Percentiles rank a stretch among this genome's conserved stretches.
phyloP scores from a whole-genome alignment of 1,284 basidiomycete genomes.

The Sporisorium graminicola region DNA sequence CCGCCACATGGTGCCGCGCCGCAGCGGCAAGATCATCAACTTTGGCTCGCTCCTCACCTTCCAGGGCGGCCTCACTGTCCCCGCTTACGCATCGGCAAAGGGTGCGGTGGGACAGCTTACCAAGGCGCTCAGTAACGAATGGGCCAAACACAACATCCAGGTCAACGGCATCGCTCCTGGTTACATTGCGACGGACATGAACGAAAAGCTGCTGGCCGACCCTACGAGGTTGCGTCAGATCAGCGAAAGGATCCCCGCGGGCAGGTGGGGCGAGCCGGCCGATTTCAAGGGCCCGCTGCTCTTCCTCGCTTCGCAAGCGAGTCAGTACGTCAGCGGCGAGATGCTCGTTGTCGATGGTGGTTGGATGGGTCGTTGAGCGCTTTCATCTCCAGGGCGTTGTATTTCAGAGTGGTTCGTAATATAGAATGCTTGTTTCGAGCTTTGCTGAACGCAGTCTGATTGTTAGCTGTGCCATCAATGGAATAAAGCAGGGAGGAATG shows the following conservation, averaged over 20 bases:
- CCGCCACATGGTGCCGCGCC: conserved; percentile 55
- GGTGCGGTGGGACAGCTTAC: conserved; percentile 77
- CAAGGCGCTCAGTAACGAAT: conserved; percentile 75
- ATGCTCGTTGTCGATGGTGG: conserved; percentile 70
- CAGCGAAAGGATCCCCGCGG: conserved; percentile 74
- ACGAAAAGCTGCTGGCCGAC: conserved; percentile 81
- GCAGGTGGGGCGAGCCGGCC: conserved; percentile 85
- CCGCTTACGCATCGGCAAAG: conserved; percentile 88
- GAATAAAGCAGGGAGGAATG: too few relatives aligned
- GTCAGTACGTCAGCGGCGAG: conserved; percentile 91
- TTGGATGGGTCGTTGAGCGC: conserved; percentile 57
- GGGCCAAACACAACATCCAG: conserved; percentile 85
- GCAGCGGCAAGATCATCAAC: conserved; percentile 63
- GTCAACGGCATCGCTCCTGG: conserved; percentile 82
- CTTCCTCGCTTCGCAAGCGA: conserved; percentile 87
- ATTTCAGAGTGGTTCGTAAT: not conserved
- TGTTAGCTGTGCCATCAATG: too few relatives aligned
- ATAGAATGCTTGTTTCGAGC: not conserved
- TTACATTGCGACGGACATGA: conserved; percentile 71
- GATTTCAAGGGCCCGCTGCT: conserved; percentile 92
- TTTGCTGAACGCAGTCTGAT: not conserved
- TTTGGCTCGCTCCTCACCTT: conserved; percentile 64
- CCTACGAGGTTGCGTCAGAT: conserved; percentile 85
- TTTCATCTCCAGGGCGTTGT: not conserved
- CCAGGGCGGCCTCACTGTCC: conserved; percentile 73